Base-by-base conservation (phyloP, 495 filamentous ascomycete species). In the Penicillium herquei region DNA sequence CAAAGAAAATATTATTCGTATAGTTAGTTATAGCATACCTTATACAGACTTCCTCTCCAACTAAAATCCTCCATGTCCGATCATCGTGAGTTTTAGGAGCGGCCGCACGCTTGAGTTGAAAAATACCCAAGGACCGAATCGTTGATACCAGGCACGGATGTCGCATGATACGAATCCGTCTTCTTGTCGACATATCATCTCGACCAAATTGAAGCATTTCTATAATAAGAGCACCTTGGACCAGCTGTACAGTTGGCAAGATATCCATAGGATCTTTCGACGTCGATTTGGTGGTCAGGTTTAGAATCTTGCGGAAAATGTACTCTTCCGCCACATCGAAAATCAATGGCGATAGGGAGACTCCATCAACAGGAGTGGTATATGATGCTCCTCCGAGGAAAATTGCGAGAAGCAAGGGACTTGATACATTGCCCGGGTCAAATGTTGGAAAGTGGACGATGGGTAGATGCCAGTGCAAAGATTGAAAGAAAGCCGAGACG, bases 181-280 rank as follows among this genome's bases (percentile, higher is more conserved):
- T 66, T 26, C 70, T 63, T 10, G 68, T 72, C 30, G 65, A 54
- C 35, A 66, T 51, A 49, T 65, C 58, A 31, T 72, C 71, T 16
- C 68, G 67, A 12, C 67, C 66, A 47, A 72, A 73, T 41, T 75
- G 72, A 26, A 75, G 65, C 68, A 75, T 74, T 45, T 73, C 70
- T 16, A 74, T 71, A 8, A 75, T 72, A 0, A 75, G 56, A 18
- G 70, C 70, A 34, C 63, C 63, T 55, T 75, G 72, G 8, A 75
- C 52, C 13, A 67, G 32, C 33, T 75, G 69, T 2, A 74, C 55
- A 3, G 58, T 66, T 2, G 66, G 52, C 8, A 57, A 32, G 2
- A 59, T 41, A n/a, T 46, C 30, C 6, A 35, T 48, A 6, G 49
- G 52, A 14, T 68, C 57, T 14, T 54, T 58, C 1, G 57, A 42